These are phyloP conservation scores for Inga oerstediana DNA, from an alignment of 306 rosid species.

Conservation along the genomic window DNA sequence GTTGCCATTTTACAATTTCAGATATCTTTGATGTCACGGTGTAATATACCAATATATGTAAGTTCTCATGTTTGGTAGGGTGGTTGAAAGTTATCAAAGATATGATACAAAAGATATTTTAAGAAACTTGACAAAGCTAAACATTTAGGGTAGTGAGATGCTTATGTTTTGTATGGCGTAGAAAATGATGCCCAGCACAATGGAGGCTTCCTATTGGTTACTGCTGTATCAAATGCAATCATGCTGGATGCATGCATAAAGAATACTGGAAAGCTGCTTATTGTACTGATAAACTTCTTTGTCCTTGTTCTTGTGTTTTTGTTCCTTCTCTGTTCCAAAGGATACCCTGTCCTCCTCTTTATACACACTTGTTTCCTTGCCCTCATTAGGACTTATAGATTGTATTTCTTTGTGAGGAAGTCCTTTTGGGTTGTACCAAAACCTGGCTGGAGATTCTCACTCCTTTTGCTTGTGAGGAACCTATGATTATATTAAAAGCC, in stretches of 20 bases:
- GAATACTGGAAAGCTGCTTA: constrained; percentile 19
- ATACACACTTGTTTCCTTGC: neutral
- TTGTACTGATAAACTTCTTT: neutral
- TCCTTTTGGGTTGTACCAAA: neutral
- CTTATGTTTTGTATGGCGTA: neutral
- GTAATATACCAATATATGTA: neutral
- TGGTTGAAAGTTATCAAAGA: neutral
- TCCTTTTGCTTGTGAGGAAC: constrained; percentile 14
- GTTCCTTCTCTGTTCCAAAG: constrained; percentile 9
- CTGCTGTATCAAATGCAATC: neutral
- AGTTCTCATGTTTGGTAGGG: neutral
- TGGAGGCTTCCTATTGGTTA: neutral
- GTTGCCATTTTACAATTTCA: neutral
- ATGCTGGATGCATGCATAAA: neutral
- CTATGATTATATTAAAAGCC: neutral
- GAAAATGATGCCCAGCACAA: neutral
- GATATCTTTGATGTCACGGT: neutral
- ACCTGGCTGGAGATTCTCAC: neutral
- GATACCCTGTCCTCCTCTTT: neutral
- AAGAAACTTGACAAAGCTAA: neutral
- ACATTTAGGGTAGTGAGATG: neutral
- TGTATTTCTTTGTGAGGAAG: constrained; percentile 8
- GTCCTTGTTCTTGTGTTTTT: neutral
- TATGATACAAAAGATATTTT: neutral
- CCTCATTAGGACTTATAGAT: neutral